These are phyloP conservation scores for Dactylellina leptospora DNA, from an alignment of 2,329 filamentous ascomycete species.

Conservation along the genomic window DNA sequence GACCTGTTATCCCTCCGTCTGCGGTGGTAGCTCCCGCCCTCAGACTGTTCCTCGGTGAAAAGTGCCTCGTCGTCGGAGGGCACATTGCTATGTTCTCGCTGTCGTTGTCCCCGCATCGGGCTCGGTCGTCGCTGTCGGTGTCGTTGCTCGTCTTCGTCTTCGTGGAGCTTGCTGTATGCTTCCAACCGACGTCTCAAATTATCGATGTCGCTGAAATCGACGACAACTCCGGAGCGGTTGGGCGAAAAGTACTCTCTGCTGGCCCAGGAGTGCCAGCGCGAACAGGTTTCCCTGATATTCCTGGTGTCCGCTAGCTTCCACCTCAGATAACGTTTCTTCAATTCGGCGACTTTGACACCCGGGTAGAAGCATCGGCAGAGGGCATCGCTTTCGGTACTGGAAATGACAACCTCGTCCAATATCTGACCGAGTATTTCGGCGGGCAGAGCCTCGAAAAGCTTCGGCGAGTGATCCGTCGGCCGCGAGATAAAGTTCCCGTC, in stretches of 20 bases:
- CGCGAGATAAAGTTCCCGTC: constrained; percentile 48
- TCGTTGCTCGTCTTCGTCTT: constrained; percentile 27
- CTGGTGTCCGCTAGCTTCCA: constrained; percentile 45
- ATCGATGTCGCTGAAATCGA: constrained; percentile 51
- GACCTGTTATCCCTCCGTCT: constrained; percentile 15
- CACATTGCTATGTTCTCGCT: constrained; percentile 17
- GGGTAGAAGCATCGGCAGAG: constrained; percentile 50
- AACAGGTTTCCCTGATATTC: constrained; percentile 40
- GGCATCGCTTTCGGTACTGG: constrained; percentile 40
- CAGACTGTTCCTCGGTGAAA: constrained; percentile 43
- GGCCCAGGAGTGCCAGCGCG: constrained; percentile 50
- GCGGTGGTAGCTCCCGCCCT: constrained; percentile 38
- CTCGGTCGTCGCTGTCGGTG: constrained; percentile 9
- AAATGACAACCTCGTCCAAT: constrained; percentile 39
- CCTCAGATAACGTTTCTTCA: constrained; percentile 42
- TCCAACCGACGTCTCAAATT: constrained; percentile 25
- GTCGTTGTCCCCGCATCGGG: constrained; percentile 6
- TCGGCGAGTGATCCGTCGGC: constrained; percentile 42
- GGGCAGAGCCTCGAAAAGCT: constrained; percentile 35
- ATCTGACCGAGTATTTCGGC: constrained; percentile 46
- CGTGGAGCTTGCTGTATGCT: constrained; percentile 47
- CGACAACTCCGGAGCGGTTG: constrained; percentile 39
- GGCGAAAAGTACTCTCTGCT: constrained; percentile 50
- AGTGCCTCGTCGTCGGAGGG: constrained; percentile 41
- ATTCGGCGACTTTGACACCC: constrained; percentile 43